Percentiles rank a stretch among this genome's conserved stretches.
phyloP scores from a whole-genome alignment of 2,329 filamentous ascomycete genomes.

The Paecilomyces niveus region DNA sequence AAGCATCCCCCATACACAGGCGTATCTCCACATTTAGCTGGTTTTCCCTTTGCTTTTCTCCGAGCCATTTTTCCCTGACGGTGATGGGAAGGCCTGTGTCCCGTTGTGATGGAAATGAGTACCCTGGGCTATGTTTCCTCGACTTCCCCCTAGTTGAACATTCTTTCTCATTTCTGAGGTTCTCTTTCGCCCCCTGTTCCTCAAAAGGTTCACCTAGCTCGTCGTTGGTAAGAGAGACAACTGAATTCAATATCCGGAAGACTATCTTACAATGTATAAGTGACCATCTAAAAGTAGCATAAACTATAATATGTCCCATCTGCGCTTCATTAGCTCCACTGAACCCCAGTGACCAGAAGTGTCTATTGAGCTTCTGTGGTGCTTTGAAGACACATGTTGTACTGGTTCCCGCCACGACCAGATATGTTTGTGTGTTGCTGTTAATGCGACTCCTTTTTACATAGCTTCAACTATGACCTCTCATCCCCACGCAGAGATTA shows the following conservation, averaged over 20 bases:
- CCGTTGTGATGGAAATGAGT: conserved; percentile 1
- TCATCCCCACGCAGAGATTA: no score
- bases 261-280: neutral
- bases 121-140: neutral
- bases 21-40: conserved; percentile 28
- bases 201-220: neutral
- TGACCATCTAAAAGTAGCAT: neutral
- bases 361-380: neutral
- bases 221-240: neutral
- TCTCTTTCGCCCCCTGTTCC: neutral
- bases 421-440: no score
- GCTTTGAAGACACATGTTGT: neutral
- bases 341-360: neutral
- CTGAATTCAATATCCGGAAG: neutral
- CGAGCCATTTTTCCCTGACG: neutral
- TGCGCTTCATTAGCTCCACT: neutral
- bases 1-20: conserved; percentile 36
- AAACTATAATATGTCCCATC: neutral
- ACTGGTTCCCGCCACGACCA: neutral
- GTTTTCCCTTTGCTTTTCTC: conserved; percentile 13
- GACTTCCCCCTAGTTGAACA: neutral
- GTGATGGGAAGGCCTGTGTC: neutral
- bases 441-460: no score
- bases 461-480: no score
- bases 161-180: neutral